phyloP scores from a whole-genome alignment of 2,329 filamentous ascomycete genomes.

The Ambrosiella xylebori region DNA sequence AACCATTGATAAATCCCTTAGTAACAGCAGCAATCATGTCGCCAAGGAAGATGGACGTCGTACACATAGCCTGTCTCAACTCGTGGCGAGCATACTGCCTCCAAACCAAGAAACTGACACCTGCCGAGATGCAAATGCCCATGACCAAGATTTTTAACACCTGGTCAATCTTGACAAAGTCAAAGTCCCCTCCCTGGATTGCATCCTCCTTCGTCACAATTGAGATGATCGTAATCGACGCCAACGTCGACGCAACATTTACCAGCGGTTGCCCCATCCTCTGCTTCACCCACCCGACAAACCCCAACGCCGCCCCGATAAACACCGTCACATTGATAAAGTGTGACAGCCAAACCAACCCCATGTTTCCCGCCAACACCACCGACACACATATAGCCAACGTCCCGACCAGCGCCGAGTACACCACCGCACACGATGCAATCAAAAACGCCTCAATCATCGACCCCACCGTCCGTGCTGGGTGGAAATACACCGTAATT shows the following conservation, averaged over 20 bases:
- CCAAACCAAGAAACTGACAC: slow-evolving; percentile 62
- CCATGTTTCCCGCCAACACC: slow-evolving; percentile 50
- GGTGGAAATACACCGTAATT: slow-evolving; percentile 88
- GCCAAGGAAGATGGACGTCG: slow-evolving; percentile 54
- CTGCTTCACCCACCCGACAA: slow-evolving; percentile 79
- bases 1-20: slow-evolving; percentile 65
- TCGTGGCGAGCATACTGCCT: slow-evolving; percentile 59
- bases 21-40: slow-evolving; percentile 72
- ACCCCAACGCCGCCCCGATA: slow-evolving; percentile 69
- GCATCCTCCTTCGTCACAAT: slow-evolving; percentile 83
- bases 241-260: slow-evolving; percentile 69
- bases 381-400: slow-evolving; percentile 80
- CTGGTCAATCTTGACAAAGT: slow-evolving; percentile 63
- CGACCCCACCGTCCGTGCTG: slow-evolving; percentile 67
- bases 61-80: slow-evolving; percentile 49
- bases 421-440: slow-evolving; percentile 60
- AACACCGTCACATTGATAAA: slow-evolving; percentile 66
- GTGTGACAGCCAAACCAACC: slow-evolving; percentile 56
- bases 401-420: slow-evolving; percentile 50
- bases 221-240: slow-evolving; percentile 77
- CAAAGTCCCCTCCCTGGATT: slow-evolving; percentile 67
- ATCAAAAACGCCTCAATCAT: slow-evolving; percentile 76
- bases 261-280: slow-evolving; percentile 61
- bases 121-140: slow-evolving; percentile 53
- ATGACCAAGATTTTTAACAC: slow-evolving; percentile 72